Percentiles rank a stretch among this genome's conserved stretches.
phyloP scores from a whole-genome alignment of 495 filamentous ascomycete genomes.

The Neurospora cerealis region DNA sequence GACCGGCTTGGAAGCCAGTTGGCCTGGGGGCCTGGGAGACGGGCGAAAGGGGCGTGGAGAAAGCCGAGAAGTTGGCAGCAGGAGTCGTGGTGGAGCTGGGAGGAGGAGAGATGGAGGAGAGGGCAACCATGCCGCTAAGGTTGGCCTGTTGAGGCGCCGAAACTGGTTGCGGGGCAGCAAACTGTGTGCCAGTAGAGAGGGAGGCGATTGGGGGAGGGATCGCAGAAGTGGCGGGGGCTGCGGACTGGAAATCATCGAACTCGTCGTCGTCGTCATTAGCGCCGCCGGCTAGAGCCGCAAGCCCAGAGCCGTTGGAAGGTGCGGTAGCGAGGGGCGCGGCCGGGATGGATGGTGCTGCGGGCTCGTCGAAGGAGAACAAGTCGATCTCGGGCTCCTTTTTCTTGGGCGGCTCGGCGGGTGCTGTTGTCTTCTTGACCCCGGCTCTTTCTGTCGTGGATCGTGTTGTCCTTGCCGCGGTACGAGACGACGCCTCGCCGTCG shows the following conservation, averaged over 20 bases:
- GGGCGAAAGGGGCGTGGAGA: slow-evolving; percentile 37
- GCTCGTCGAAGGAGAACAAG: slow-evolving; percentile 81
- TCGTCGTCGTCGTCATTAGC: slow-evolving; percentile 80
- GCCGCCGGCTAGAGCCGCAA: slow-evolving; percentile 41
- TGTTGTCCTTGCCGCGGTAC: slow-evolving; percentile 29
- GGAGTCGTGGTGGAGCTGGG: slow-evolving; percentile 46
- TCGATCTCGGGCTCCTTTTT: slow-evolving; percentile 80
- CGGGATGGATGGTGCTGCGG: slow-evolving; percentile 30
- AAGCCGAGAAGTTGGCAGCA: slow-evolving; percentile 43
- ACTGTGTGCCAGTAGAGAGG: slow-evolving; percentile 57
- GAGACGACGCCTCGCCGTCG: slow-evolving; percentile 50
- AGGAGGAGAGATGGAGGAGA: slow-evolving; percentile 71
- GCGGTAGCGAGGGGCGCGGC: slow-evolving; percentile 38
- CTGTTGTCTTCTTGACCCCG: slow-evolving; percentile 40
- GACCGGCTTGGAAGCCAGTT: slow-evolving; percentile 61
- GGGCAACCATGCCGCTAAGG: slow-evolving; percentile 66
- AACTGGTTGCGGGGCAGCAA: slow-evolving; percentile 73
- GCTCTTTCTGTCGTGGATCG: slow-evolving; percentile 28
- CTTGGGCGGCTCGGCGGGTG: slow-evolving; percentile 45
- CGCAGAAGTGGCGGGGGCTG: slow-evolving; percentile 47
- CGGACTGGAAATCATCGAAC: slow-evolving; percentile 98
- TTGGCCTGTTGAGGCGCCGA: slow-evolving; percentile 70
- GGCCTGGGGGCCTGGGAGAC: slow-evolving; percentile 43
- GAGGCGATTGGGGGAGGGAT: slow-evolving; percentile 47
- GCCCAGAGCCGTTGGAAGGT: slow-evolving; percentile 35